Evolutionary conservation across 2,329 filamentous ascomycete species (phyloP).

Genomic region (Tolypocladium tropicale): DNA sequence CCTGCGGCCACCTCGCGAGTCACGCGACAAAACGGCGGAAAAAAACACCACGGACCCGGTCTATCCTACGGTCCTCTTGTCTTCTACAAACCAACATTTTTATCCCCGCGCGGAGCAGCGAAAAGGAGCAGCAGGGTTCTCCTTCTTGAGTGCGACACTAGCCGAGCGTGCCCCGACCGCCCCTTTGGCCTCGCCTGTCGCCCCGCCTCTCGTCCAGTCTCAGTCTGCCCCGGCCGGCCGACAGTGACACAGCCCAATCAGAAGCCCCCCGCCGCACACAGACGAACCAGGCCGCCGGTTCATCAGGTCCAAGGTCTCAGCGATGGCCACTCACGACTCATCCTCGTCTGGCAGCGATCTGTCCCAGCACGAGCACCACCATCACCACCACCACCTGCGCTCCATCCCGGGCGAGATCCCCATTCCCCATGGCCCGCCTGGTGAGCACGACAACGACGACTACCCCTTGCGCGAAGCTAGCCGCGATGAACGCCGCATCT

Average conservation of each 20-base stretch:
- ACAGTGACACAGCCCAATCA: background rate
- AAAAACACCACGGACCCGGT: background rate
- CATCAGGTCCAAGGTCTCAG: background rate
- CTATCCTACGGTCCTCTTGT: background rate
- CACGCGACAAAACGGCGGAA: background rate
- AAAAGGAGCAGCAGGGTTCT: background rate
- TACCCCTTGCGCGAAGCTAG: conserved; percentile 31
- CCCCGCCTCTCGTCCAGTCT: background rate
- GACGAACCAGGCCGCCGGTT: background rate
- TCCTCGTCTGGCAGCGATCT: conserved; percentile 1
- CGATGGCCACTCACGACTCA: conserved; percentile 1
- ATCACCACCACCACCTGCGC: conserved; percentile 16
- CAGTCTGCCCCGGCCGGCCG: background rate
- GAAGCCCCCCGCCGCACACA: background rate
- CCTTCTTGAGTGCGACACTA: background rate
- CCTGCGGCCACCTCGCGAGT: background rate
- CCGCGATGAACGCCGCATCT: conserved; percentile 48
- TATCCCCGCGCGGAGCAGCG: background rate
- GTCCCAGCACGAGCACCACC: background rate
- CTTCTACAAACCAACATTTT: background rate
- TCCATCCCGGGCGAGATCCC: conserved; percentile 41
- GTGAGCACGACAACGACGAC: conserved; percentile 38
- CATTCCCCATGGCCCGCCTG: conserved; percentile 38
- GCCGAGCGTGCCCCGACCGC: background rate
- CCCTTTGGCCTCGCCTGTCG: background rate